These are phyloP conservation scores for Penicillium sp. DNA, from an alignment of 2,329 filamentous ascomycete species.

Conservation along the genomic window DNA sequence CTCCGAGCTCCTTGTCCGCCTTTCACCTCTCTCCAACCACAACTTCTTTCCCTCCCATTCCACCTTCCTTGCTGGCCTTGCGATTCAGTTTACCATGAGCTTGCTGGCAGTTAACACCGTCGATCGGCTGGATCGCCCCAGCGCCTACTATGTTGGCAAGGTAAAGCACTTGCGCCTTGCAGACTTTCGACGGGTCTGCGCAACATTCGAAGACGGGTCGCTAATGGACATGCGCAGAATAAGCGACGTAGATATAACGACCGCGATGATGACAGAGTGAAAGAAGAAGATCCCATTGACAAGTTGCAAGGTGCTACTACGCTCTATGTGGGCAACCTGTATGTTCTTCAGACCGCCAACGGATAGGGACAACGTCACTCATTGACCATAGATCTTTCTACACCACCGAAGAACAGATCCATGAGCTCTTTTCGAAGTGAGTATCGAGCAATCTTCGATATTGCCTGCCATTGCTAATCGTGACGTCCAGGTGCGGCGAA, in stretches of 20 bases:
- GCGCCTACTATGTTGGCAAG: slow-evolving; percentile 83
- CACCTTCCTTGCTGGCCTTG: background rate
- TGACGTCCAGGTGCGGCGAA: slow-evolving; percentile 65
- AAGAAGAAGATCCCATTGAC: slow-evolving; percentile 61
- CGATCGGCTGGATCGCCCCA: slow-evolving; percentile 87
- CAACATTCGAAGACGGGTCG: background rate
- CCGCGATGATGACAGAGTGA: slow-evolving; percentile 44
- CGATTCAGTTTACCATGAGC: slow-evolving; percentile 26
- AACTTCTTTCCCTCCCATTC: background rate
- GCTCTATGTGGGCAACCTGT: slow-evolving; percentile 96
- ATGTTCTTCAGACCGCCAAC: slow-evolving; percentile 36
- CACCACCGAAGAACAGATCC: slow-evolving; percentile 98
- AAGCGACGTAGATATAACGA: slow-evolving; percentile 64
- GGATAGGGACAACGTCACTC: slow-evolving; percentile 8
- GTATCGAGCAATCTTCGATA: slow-evolving; percentile 6
- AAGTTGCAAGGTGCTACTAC: slow-evolving; percentile 84
- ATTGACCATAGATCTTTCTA: slow-evolving; percentile 71
- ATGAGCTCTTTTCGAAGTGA: slow-evolving; percentile 88
- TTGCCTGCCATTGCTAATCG: slow-evolving; percentile 3
- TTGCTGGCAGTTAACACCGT: slow-evolving; percentile 56
- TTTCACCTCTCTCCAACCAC: slow-evolving; percentile 6
- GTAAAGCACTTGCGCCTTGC: slow-evolving; percentile 49
- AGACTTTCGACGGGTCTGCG: slow-evolving; percentile 8
- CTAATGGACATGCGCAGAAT: slow-evolving; percentile 49
- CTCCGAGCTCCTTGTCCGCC: slow-evolving; percentile 24